Evolutionary conservation across 208 protist genomes (phyloP).

Genomic region (Wallacemonas sp.): DNA sequence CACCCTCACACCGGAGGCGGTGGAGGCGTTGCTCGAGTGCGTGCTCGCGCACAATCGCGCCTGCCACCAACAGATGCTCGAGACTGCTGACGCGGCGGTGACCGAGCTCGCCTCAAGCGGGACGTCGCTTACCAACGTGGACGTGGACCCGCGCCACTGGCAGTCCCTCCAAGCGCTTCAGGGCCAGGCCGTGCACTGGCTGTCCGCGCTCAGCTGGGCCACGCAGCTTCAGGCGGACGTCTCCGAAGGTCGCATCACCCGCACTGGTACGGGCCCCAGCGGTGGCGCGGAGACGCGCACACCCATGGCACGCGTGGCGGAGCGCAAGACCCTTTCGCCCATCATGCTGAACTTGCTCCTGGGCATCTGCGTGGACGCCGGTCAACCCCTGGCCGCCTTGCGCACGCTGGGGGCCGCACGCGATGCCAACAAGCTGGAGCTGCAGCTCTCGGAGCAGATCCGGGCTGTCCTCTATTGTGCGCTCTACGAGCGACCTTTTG

Average conservation of each 20-base stretch:
- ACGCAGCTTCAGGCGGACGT: slow-evolving; percentile 42
- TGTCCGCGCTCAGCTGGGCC: slow-evolving; percentile 79
- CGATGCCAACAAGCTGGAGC: slow-evolving; percentile 61
- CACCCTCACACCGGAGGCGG: slow-evolving; percentile 36
- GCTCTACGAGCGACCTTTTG: slow-evolving; percentile 64
- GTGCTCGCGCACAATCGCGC: slow-evolving; percentile 72
- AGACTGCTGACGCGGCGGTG: slow-evolving; percentile 1
- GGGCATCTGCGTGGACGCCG: slow-evolving; percentile 76
- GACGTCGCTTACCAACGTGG: neutral
- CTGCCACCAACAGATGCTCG: slow-evolving; percentile 10
- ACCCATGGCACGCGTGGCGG: slow-evolving; percentile 20
- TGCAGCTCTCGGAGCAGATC: slow-evolving; percentile 62
- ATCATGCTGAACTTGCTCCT: slow-evolving; percentile 71
- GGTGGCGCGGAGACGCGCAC: slow-evolving; percentile 31
- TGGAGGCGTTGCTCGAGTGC: slow-evolving; percentile 66
- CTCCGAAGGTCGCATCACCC: slow-evolving; percentile 45
- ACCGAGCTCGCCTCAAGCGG: neutral
- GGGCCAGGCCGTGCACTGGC: slow-evolving; percentile 63
- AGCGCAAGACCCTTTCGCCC: slow-evolving; percentile 36
- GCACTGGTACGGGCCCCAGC: slow-evolving; percentile 66
- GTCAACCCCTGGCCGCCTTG: slow-evolving; percentile 70
- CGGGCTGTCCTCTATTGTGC: slow-evolving; percentile 76
- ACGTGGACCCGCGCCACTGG: neutral
- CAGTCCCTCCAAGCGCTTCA: neutral
- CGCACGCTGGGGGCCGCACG: slow-evolving; percentile 67